phyloP scores from a whole-genome alignment of 2,329 filamentous ascomycete species.

The Penicillium sp. region DNA sequence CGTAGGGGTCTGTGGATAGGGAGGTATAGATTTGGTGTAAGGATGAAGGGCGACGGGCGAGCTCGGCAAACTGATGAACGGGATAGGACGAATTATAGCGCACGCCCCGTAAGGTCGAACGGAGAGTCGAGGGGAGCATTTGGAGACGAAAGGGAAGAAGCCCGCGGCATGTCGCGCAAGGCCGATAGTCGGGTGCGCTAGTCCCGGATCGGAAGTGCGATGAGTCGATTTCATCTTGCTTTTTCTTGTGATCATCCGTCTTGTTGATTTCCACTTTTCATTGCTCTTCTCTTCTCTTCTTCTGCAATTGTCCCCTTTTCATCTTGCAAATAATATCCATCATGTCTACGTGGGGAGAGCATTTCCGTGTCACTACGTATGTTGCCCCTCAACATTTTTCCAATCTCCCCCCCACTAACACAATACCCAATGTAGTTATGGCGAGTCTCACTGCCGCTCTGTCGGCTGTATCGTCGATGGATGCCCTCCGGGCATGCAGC shows the following conservation, averaged over 20 bases:
- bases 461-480: conserved; percentile 96
- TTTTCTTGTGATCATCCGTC: conserved; percentile 4
- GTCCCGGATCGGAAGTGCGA: conserved; percentile 25
- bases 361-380: conserved; percentile 81
- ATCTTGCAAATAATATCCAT: conserved; percentile 26
- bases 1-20: conserved; percentile 69
- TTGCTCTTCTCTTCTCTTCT: conserved; percentile 6
- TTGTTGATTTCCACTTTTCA: not conserved
- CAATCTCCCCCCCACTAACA: conserved; percentile 20
- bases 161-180: not conserved
- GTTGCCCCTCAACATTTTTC: conserved; percentile 30
- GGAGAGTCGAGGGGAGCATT: conserved; percentile 27
- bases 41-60: conserved; percentile 36
- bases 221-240: conserved; percentile 23
- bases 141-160: conserved; percentile 8
- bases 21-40: conserved; percentile 70
- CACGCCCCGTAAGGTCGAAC: conserved; percentile 1
- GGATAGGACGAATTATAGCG: conserved; percentile 35
- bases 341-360: conserved; percentile 86
- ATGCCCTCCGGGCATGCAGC: conserved; percentile 80
- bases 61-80: conserved; percentile 33
- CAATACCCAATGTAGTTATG: conserved; percentile 54
- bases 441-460: conserved; percentile 86
- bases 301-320: not conserved
- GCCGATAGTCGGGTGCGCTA: conserved; percentile 32